Conservation (phyloP, 495 filamentous ascomycete species). For the Tetracladium marchalianum region DNA sequence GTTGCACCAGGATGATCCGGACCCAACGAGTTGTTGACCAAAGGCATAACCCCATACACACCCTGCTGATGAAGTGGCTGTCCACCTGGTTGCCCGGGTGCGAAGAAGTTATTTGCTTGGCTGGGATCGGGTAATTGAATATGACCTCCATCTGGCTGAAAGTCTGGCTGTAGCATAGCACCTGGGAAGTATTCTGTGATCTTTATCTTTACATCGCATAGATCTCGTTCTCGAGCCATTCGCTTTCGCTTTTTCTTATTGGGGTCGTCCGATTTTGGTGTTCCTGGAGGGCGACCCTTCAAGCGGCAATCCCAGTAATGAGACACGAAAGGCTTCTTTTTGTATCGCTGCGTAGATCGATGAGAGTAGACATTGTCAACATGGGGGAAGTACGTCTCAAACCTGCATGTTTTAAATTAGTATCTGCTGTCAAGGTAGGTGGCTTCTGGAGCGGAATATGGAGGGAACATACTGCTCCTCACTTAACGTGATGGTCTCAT, state of each 20-base stretch:
- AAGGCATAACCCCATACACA: conserved; percentile 33
- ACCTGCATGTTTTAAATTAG: conserved; percentile 38
- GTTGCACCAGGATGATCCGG: conserved; percentile 31
- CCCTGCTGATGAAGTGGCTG: conserved; percentile 18
- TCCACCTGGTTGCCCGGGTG: conserved; percentile 20
- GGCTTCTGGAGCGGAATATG: not conserved
- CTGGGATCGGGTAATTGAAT: conserved; percentile 13
- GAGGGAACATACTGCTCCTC: conserved; percentile 60
- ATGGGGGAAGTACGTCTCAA: conserved; percentile 81
- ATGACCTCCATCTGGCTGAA: conserved; percentile 22
- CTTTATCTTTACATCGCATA: conserved; percentile 90
- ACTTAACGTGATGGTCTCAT: conserved; percentile 62
- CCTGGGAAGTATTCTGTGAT: conserved; percentile 73
- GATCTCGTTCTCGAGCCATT: conserved; percentile 60
- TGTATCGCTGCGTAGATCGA: conserved; percentile 77
- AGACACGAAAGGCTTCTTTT: conserved; percentile 72
- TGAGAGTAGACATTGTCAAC: conserved; percentile 90
- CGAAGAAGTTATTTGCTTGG: conserved; percentile 24
- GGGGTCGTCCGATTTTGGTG: conserved; percentile 74
- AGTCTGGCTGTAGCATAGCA: conserved; percentile 25
- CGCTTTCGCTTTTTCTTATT: conserved; percentile 87
- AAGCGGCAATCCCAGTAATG: conserved; percentile 90
- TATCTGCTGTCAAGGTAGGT: not conserved
- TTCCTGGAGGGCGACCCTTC: conserved; percentile 76
- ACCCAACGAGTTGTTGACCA: conserved; percentile 20